phyloP scores from a whole-genome alignment of 805 yeast species.

The Cyberlindnera maritima region DNA sequence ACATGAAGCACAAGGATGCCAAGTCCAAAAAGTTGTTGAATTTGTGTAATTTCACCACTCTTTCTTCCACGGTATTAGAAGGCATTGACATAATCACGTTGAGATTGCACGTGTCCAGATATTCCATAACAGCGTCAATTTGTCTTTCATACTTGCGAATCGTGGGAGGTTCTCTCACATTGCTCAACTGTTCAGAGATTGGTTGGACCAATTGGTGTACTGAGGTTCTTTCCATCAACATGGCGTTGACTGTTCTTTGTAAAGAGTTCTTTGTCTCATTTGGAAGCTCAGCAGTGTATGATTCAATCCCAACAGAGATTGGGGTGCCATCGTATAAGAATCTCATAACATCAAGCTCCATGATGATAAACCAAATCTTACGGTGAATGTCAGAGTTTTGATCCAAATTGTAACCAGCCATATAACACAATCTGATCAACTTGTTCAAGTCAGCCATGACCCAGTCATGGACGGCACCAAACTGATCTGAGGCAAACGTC shows the following conservation, averaged over 20 bases:
- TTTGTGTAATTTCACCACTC: conserved; percentile 6
- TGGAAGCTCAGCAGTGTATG: conserved; percentile 12
- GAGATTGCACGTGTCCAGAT: conserved; percentile 6
- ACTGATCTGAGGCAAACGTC: conserved; percentile 4
- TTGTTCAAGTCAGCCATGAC: conserved; percentile 5
- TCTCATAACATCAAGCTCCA: conserved; percentile 16
- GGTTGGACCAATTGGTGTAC: conserved; percentile 8
- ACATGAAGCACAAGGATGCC: conserved; percentile 2
- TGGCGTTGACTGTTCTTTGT: conserved; percentile 3
- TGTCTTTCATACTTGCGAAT: conserved; percentile 7
- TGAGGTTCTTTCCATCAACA: conserved; percentile 5
- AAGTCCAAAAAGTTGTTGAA: conserved; percentile 11
- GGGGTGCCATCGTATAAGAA: conserved; percentile 21
- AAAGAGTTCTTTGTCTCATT: background rate
- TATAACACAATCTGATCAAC: conserved; percentile 2
- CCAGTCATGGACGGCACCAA: conserved; percentile 3
- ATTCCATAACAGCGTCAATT: conserved; percentile 5
- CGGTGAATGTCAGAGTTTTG: conserved; percentile 2
- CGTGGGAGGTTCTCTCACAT: conserved; percentile 8
- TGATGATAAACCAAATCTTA: conserved; percentile 9
- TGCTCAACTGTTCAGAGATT: conserved; percentile 1
- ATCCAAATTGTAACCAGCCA: conserved; percentile 2
- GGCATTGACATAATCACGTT: conserved; percentile 9
- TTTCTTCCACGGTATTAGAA: conserved; percentile 2
- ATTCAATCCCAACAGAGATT: conserved; percentile 9